phyloP scores from a whole-genome alignment of 345 rosid genomes.

The Ceriops decandra region DNA sequence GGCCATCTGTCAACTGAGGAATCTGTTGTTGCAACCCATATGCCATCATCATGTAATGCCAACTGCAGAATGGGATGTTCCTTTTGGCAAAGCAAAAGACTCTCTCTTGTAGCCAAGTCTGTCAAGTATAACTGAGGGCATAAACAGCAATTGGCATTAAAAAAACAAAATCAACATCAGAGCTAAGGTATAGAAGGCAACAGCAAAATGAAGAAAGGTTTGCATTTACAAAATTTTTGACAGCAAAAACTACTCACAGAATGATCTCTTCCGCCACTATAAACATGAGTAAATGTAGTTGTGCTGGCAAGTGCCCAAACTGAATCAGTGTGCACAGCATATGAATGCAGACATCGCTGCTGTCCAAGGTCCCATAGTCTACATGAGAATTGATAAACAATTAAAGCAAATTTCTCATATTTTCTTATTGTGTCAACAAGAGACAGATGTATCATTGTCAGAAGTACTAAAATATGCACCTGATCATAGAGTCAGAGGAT shows the following conservation, averaged over 20 bases:
- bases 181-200: constrained; percentile 4
- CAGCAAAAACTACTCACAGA: constrained; percentile 60
- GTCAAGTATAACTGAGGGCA: constrained; percentile 83
- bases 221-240: constrained; percentile 1
- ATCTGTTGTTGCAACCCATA: constrained; percentile 95
- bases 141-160: constrained; percentile 21
- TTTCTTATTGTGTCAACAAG: not conserved
- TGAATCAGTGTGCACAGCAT: constrained; percentile 99
- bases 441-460: not conserved
- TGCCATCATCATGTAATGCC: constrained; percentile 85
- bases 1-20: constrained; percentile 92
- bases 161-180: constrained; percentile 3
- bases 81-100: constrained; percentile 83
- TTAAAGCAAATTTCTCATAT: not conserved
- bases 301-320: constrained; percentile 99
- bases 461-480: constrained; percentile 40
- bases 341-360: constrained; percentile 97
- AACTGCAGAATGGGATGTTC: constrained; percentile 85
- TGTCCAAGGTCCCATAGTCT: constrained; percentile 99
- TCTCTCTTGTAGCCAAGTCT: constrained; percentile 91
- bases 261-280: constrained; percentile 98
- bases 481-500: constrained; percentile 98
- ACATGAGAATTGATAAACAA: constrained; percentile 25
- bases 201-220: constrained; percentile 1
- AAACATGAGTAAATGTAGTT: constrained; percentile 89